A percentile compares a stretch with the other conserved stretches of the same genome.
phyloP scores from a whole-genome alignment of 2,329 filamentous ascomycete genomes.

The Phyllosticta citrichinensis region DNA sequence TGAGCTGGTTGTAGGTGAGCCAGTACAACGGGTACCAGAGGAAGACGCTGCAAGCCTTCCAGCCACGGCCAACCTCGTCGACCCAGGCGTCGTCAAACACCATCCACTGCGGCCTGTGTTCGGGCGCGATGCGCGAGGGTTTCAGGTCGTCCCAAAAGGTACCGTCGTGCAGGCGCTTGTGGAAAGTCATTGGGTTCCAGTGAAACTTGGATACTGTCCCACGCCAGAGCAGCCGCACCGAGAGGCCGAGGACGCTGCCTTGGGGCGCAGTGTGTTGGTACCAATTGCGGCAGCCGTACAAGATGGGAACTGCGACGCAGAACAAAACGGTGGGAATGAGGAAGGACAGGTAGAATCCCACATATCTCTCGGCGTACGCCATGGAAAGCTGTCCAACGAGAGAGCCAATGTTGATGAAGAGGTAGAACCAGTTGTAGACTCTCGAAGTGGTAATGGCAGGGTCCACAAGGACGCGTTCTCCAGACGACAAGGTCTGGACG shows the following conservation, averaged over 20 bases:
- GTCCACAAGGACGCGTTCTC: constrained; percentile 55
- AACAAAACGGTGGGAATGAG: constrained; percentile 58
- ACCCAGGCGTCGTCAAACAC: constrained; percentile 74
- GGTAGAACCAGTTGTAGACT: constrained; percentile 50
- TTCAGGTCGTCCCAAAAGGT: constrained; percentile 56
- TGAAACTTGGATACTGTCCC: constrained; percentile 51
- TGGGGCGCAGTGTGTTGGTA: constrained; percentile 54
- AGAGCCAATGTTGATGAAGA: constrained; percentile 30
- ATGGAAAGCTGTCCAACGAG: constrained; percentile 27
- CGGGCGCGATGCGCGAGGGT: constrained; percentile 48
- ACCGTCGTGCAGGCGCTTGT: constrained; percentile 43
- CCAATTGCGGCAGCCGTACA: constrained; percentile 48
- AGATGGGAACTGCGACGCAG: constrained; percentile 47
- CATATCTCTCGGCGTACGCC: constrained; percentile 33
- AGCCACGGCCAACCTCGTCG: constrained; percentile 63
- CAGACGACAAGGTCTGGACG: constrained; percentile 36
- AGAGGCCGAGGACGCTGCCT: constrained; percentile 58
- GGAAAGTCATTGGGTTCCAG: constrained; percentile 47
- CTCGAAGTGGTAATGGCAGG: constrained; percentile 56
- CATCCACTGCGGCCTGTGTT: constrained; percentile 57
- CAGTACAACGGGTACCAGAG: constrained; percentile 60
- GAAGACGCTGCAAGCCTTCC: constrained; percentile 28
- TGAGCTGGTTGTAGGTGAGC: constrained; percentile 60
- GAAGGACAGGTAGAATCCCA: constrained; percentile 66
- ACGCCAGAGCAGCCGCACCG: constrained; percentile 47